Conservation (phyloP, 2,329 filamentous ascomycete genomes). For the Fusarium domesticum region DNA sequence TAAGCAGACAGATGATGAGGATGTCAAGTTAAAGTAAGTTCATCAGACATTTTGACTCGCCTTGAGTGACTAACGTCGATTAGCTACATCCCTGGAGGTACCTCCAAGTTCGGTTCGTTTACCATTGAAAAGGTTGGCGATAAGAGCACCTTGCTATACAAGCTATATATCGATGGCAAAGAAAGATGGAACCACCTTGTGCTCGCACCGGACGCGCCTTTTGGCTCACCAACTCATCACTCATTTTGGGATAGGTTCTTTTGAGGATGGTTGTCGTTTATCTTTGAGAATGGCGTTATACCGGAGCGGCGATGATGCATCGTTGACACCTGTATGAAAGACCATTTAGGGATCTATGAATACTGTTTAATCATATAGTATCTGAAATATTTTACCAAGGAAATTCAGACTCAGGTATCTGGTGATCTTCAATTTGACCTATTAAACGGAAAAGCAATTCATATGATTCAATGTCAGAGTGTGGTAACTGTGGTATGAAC, state of each 20-base stretch:
- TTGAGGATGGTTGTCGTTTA: conserved; percentile 2
- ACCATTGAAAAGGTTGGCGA: conserved; percentile 68
- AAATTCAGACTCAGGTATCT: too few species aligned
- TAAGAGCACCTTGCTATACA: conserved; percentile 72
- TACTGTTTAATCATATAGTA: too few species aligned
- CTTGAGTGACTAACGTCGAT: conserved; percentile 1
- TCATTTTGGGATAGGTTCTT: conserved; percentile 47
- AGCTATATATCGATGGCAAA: conserved; percentile 75
- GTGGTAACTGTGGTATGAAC: too few species aligned
- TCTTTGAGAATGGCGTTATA: background rate
- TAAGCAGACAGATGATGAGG: conserved; percentile 73
- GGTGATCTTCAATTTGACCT: too few species aligned
- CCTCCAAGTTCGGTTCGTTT: conserved; percentile 75
- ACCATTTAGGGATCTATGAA: background rate
- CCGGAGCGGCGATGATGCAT: background rate
- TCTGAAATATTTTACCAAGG: too few species aligned
- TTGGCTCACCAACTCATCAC: conserved; percentile 28
- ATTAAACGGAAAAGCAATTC: too few species aligned
- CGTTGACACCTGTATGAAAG: background rate
- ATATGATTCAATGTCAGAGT: too few species aligned
- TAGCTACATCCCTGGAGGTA: conserved; percentile 77
- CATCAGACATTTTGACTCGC: background rate
- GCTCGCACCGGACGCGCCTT: conserved; percentile 39
- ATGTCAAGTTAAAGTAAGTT: conserved; percentile 78
- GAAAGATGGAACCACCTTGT: conserved; percentile 70